Percentiles rank a stretch among this genome's conserved stretches.
Evolutionary conservation across 257 asterid genomes (phyloP).

Genomic region (Forsythia suspensa): DNA sequence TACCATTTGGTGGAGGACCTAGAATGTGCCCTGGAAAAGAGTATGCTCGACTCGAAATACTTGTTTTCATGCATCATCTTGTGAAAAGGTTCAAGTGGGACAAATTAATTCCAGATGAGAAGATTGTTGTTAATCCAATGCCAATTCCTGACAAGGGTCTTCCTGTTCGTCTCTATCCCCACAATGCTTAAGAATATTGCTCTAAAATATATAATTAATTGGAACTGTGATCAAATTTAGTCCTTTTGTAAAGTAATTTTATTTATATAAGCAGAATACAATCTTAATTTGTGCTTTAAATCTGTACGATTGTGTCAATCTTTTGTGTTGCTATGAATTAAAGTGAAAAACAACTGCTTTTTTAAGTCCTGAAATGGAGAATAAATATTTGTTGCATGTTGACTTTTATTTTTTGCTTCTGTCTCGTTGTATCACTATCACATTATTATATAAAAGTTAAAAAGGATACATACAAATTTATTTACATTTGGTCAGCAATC

Average conservation of each 20-base stretch:
- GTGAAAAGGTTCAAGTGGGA: constrained; percentile 40
- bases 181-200: constrained; percentile 19
- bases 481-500: background rate
- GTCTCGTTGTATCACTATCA: too few species aligned
- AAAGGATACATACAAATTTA: too few species aligned
- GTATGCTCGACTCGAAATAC: constrained; percentile 42
- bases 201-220: background rate
- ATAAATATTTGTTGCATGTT: background rate
- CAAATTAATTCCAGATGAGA: constrained; percentile 41
- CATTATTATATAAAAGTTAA: too few species aligned
- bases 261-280: background rate
- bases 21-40: constrained; percentile 53
- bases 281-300: background rate
- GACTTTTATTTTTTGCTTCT: background rate
- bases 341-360: background rate
- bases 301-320: background rate
- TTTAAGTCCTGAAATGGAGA: background rate
- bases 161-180: constrained; percentile 44
- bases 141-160: constrained; percentile 50
- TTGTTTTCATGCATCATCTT: constrained; percentile 52
- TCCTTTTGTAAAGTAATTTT: background rate
- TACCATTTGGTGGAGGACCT: constrained; percentile 49
- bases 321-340: background rate
- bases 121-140: constrained; percentile 47
- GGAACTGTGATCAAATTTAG: background rate